Evolutionary conservation across 2,329 filamentous ascomycete species (phyloP).

Genomic region (Sporothrix globosa): DNA sequence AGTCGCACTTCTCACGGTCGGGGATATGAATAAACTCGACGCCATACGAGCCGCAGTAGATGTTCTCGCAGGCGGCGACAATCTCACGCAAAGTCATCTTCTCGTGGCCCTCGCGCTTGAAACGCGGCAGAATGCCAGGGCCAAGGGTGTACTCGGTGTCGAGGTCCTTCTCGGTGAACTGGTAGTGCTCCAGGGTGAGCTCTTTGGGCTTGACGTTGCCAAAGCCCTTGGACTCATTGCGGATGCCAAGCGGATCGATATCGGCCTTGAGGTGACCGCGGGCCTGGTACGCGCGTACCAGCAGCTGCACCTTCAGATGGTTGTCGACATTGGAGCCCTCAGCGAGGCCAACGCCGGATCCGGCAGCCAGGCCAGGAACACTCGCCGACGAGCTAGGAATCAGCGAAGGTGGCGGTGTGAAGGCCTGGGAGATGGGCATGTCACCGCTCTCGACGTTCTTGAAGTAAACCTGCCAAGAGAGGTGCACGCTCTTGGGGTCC

Average conservation of each 20-base stretch:
- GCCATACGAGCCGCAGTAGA: slow-evolving; percentile 97
- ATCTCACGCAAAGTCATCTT: slow-evolving; percentile 98
- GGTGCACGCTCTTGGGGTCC: slow-evolving; percentile 89
- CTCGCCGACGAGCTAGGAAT: slow-evolving; percentile 80
- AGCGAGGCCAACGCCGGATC: slow-evolving; percentile 65
- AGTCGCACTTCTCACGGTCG: slow-evolving; percentile 96
- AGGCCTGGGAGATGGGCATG: slow-evolving; percentile 97
- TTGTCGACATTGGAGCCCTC: slow-evolving; percentile 85
- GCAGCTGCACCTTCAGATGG: slow-evolving; percentile 95
- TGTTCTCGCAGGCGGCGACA: slow-evolving; percentile 85
- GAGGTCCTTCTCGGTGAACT: slow-evolving; percentile 91
- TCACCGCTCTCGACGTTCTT: slow-evolving; percentile 98
- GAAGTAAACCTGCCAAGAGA: slow-evolving; percentile 99
- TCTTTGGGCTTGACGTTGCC: slow-evolving; percentile 89
- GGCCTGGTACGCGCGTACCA: slow-evolving; percentile 96
- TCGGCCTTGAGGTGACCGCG: slow-evolving; percentile 98
- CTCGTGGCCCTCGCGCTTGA: slow-evolving; percentile 82
- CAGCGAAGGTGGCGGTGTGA: slow-evolving; percentile 91
- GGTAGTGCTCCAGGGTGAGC: slow-evolving; percentile 88
- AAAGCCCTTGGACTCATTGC: slow-evolving; percentile 80
- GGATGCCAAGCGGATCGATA: slow-evolving; percentile 94
- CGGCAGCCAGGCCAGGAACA: slow-evolving; percentile 68
- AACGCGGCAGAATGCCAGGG: slow-evolving; percentile 91
- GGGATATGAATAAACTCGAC: slow-evolving; percentile 99
- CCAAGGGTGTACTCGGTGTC: slow-evolving; percentile 90